Percentiles rank a stretch among this genome's conserved stretches.
Conservation (phyloP, 495 filamentous ascomycete genomes). For the Penicillium canescens region DNA sequence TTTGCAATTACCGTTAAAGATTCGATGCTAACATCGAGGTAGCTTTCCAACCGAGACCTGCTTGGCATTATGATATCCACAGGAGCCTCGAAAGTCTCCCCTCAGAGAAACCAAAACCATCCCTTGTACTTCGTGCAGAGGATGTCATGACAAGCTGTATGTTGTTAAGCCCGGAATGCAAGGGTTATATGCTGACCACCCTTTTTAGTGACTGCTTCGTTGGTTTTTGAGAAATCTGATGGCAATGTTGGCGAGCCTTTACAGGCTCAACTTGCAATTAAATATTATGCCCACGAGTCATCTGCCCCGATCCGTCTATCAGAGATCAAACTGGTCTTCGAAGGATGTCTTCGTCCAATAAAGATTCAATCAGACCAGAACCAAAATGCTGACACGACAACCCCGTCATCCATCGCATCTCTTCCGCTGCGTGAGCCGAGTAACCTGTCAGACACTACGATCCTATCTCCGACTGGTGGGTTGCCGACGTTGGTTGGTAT, state of each 20-base stretch:
- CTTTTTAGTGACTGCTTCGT: slow-evolving; percentile 60
- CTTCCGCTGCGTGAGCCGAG: slow-evolving; percentile 38
- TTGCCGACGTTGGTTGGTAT: slow-evolving; percentile 49
- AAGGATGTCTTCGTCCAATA: slow-evolving; percentile 66
- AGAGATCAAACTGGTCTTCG: slow-evolving; percentile 64
- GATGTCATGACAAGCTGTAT: slow-evolving; percentile 69
- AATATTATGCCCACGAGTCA: slow-evolving; percentile 63
- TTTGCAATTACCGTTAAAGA: neutral
- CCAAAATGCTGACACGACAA: slow-evolving; percentile 25
- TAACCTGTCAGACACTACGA: slow-evolving; percentile 23
- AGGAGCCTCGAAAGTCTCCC: slow-evolving; percentile 61
- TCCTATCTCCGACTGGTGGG: slow-evolving; percentile 43
- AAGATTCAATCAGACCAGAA: slow-evolving; percentile 38
- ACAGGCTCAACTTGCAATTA: slow-evolving; percentile 69
- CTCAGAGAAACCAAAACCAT: slow-evolving; percentile 55
- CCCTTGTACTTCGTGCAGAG: slow-evolving; percentile 63
- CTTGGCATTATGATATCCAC: slow-evolving; percentile 74
- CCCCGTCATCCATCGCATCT: slow-evolving; percentile 26
- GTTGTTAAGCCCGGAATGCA: slow-evolving; percentile 8
- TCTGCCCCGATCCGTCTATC: slow-evolving; percentile 66
- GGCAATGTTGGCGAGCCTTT: slow-evolving; percentile 83
- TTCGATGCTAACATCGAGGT: slow-evolving; percentile 13
- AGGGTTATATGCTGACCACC: slow-evolving; percentile 1
- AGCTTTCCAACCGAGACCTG: slow-evolving; percentile 61
- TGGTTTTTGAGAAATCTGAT: slow-evolving; percentile 71